These are phyloP conservation scores for Aspergillus sp. DNA, from an alignment of 2,329 filamentous ascomycete species.

Conservation along the genomic window DNA sequence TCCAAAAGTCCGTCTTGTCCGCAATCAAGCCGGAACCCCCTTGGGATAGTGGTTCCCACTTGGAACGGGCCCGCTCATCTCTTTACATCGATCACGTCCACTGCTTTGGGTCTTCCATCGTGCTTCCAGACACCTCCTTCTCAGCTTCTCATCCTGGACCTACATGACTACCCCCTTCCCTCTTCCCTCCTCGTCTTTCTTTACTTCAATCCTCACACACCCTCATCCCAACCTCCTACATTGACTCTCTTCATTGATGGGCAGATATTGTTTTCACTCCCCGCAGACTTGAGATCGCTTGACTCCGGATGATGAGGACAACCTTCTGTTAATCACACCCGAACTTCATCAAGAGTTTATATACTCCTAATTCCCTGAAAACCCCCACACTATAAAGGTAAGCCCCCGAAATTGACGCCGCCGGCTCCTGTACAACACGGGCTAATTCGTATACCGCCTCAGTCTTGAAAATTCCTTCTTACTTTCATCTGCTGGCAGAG, in stretches of 20 bases:
- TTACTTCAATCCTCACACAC: slow-evolving; percentile 14
- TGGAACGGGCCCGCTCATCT: slow-evolving; percentile 38
- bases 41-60: slow-evolving; percentile 32
- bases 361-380: slow-evolving; percentile 7
- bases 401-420: not conserved
- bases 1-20: slow-evolving; percentile 17
- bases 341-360: slow-evolving; percentile 13
- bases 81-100: slow-evolving; percentile 32
- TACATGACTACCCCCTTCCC: slow-evolving; percentile 30
- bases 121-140: slow-evolving; percentile 29
- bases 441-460: slow-evolving; percentile 5
- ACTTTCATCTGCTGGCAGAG: slow-evolving; percentile 43
- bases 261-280: slow-evolving; percentile 17
- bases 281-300: slow-evolving; percentile 17
- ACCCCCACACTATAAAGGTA: slow-evolving; percentile 11
- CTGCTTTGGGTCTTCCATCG: slow-evolving; percentile 29
- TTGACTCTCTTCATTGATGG: slow-evolving; percentile 27
- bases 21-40: slow-evolving; percentile 14
- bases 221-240: slow-evolving; percentile 14
- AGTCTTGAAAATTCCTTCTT: slow-evolving; percentile 25
- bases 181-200: slow-evolving; percentile 21
- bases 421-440: not conserved
- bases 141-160: slow-evolving; percentile 23
- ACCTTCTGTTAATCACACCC: slow-evolving; percentile 24
- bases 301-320: slow-evolving; percentile 32